phyloP scores from a whole-genome alignment of 306 rosid species.

The Trifolium fragiferum region DNA sequence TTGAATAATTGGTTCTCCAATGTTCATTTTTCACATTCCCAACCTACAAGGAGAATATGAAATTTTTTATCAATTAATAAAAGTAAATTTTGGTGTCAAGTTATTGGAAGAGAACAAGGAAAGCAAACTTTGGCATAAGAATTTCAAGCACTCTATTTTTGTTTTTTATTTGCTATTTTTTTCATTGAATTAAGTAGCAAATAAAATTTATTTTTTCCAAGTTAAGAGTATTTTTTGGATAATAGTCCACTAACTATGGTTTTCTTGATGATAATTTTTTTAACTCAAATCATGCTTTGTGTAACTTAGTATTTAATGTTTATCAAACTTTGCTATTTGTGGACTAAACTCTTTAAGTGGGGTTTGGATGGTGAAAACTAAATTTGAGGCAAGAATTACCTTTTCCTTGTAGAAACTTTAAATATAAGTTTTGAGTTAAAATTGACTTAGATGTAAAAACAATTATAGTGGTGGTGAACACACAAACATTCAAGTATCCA shows the following conservation, averaged over 20 bases:
- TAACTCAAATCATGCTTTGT: not conserved
- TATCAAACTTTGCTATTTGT: constrained; percentile 12
- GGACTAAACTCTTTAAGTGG: not conserved
- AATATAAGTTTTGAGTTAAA: not conserved
- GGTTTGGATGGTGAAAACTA: not conserved
- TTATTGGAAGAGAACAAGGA: not conserved
- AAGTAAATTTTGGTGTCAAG: not conserved
- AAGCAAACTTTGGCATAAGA: not conserved
- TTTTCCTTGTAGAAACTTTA: not conserved
- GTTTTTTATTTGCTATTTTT: not conserved
- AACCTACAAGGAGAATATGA: constrained; percentile 2
- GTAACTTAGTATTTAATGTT: not conserved
- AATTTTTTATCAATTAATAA: not conserved
- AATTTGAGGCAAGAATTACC: not conserved
- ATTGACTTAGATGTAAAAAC: too few relatives aligned
- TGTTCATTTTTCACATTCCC: not conserved
- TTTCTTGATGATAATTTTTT: not conserved
- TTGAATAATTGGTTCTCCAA: constrained; percentile 17
- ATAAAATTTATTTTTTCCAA: not conserved
- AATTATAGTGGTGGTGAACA: too few relatives aligned
- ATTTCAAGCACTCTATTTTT: constrained; percentile 4
- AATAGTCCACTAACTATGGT: not conserved
- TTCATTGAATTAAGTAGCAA: too few relatives aligned
- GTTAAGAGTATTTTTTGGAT: not conserved
- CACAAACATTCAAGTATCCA: too few relatives aligned